Conservation (phyloP, 768 basidiomycete species). For the Rhodosporidiobolus odoratus region DNA sequence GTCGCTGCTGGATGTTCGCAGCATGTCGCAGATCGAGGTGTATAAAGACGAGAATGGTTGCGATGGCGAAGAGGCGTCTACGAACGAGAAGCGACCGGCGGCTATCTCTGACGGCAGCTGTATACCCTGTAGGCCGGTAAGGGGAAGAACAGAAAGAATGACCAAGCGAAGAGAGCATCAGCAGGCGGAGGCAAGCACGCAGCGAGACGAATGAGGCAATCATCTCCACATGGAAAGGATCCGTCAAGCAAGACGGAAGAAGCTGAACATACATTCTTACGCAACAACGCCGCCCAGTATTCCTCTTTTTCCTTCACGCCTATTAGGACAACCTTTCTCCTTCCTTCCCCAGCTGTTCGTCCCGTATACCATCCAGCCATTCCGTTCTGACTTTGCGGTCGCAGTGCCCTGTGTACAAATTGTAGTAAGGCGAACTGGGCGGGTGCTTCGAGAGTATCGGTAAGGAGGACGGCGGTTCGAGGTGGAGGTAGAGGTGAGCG, state of each 20-base stretch:
- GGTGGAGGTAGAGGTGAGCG: conserved; percentile 6
- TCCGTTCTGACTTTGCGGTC: not conserved
- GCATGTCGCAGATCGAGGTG: not conserved
- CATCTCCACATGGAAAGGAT: not conserved
- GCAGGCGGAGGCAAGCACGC: no score
- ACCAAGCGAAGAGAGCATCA: no score
- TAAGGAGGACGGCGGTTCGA: conserved; percentile 7
- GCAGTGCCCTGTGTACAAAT: conserved; percentile 1
- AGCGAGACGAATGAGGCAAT: not conserved
- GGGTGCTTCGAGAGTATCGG: conserved; percentile 15
- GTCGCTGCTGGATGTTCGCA: not conserved
- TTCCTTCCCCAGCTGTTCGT: not conserved
- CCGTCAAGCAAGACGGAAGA: not conserved
- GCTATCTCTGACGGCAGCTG: conserved; percentile 11
- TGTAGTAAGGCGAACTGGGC: not conserved
- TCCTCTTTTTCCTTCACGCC: conserved; percentile 19
- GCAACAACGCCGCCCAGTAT: conserved; percentile 6
- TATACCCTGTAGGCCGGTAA: conserved; percentile 11
- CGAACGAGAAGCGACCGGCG: not conserved
- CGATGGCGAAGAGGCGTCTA: not conserved
- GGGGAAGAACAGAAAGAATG: not conserved
- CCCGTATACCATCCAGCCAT: no score
- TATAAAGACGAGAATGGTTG: not conserved
- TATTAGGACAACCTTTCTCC: conserved; percentile 6
- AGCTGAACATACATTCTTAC: conserved; percentile 6